Conservation (phyloP, 2,329 filamentous ascomycete species). For the Venturia pyrina region DNA sequence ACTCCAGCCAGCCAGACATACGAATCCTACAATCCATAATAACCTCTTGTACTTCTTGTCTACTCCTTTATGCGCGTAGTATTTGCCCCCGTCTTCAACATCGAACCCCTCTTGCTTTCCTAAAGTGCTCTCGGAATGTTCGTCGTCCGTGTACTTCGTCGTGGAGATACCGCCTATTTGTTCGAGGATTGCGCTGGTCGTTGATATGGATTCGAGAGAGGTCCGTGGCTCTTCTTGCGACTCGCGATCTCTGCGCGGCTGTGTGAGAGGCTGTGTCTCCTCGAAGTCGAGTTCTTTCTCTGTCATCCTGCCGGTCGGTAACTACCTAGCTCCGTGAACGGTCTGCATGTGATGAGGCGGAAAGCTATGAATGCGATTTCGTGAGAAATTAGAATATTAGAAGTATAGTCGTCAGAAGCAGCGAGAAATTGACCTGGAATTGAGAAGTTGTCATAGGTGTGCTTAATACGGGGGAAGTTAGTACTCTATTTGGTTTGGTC, state of each 20-base stretch:
- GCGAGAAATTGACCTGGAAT: background rate
- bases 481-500: background rate
- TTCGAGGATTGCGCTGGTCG: slow-evolving; percentile 73
- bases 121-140: slow-evolving; percentile 23
- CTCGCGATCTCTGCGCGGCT: slow-evolving; percentile 19
- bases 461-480: background rate
- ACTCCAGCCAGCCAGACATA: slow-evolving; percentile 59
- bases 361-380: background rate
- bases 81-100: slow-evolving; percentile 37
- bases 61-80: slow-evolving; percentile 41
- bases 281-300: slow-evolving; percentile 24
- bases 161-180: slow-evolving; percentile 51
- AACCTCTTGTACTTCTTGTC: slow-evolving; percentile 56
- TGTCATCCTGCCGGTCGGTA: slow-evolving; percentile 13
- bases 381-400: background rate
- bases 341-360: slow-evolving; percentile 8
- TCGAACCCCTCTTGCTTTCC: slow-evolving; percentile 35
- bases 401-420: background rate
- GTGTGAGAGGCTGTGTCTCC: slow-evolving; percentile 36
- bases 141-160: slow-evolving; percentile 21
- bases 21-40: slow-evolving; percentile 49
- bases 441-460: background rate
- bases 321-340: slow-evolving; percentile 25
- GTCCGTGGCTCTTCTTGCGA: slow-evolving; percentile 32
- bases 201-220: slow-evolving; percentile 69